Evolutionary conservation across 2,329 filamentous ascomycete species (phyloP).

Genomic region (Colletotrichum liaoningense): DNA sequence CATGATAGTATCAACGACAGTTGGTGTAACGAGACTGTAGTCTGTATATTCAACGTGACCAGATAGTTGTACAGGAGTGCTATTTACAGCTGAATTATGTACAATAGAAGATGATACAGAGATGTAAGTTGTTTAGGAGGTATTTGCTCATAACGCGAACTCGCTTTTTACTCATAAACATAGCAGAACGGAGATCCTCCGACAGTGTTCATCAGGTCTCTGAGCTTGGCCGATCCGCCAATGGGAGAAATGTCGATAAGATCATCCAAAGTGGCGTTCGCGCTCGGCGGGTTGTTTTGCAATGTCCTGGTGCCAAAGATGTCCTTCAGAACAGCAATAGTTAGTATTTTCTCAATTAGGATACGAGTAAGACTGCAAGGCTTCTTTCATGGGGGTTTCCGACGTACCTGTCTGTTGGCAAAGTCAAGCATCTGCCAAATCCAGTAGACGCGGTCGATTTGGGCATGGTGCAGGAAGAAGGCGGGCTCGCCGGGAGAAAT

Average conservation of each 20-base stretch:
- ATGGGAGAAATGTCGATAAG: slow-evolving; percentile 46
- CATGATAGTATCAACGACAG: not conserved
- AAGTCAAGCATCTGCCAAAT: slow-evolving; percentile 60
- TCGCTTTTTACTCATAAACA: slow-evolving; percentile 45
- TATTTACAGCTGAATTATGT: not conserved
- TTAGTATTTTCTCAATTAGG: too few relatives aligned
- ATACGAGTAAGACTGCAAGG: too few relatives aligned
- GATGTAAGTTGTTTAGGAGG: not conserved
- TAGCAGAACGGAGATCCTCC: slow-evolving; percentile 56
- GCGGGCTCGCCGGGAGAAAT: slow-evolving; percentile 56
- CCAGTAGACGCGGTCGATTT: slow-evolving; percentile 58
- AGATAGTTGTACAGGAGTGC: not conserved
- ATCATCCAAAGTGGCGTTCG: slow-evolving; percentile 55
- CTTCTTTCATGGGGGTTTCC: not conserved
- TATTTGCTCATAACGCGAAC: too few relatives aligned
- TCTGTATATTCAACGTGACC: not conserved
- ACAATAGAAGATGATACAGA: not conserved
- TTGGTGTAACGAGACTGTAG: not conserved
- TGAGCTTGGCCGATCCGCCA: slow-evolving; percentile 46
- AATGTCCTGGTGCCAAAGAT: slow-evolving; percentile 55
- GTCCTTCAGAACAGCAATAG: slow-evolving; percentile 5
- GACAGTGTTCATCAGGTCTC: slow-evolving; percentile 52
- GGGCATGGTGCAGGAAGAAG: slow-evolving; percentile 58
- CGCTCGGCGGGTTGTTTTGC: slow-evolving; percentile 52
- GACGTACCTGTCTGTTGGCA: slow-evolving; percentile 45